Evolutionary conservation across 495 filamentous ascomycete species (phyloP), one percentile per base, ranked within the genome.

Genomic region (Talaromyces wortmannii): DNA sequence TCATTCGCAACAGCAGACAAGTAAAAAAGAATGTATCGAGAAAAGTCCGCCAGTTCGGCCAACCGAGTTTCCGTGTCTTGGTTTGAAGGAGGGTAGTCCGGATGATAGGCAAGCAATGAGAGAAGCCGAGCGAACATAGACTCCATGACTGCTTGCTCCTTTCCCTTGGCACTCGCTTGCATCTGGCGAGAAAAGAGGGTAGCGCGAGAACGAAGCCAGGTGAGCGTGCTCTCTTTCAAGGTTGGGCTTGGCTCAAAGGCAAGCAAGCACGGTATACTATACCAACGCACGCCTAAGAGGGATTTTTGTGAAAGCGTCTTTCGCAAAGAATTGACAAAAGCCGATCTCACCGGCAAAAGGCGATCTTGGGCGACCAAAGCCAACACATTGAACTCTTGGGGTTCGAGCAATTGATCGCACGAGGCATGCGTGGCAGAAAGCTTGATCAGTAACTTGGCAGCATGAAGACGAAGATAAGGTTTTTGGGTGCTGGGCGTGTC

Each of bases 41-140:
- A 82, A 62, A 92, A 88, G 63, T 96, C 90, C 16, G 82, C 72
- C 46, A 97, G 69, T 50, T 92, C 88, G 6, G 80, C 83, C 5
- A 83, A 66, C 42, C 83, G 78, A 0, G 77, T 75, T 23, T 79
- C 76, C 30, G 71, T 67, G n/a, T 76, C 75, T 18, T 73, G 16
- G 23, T 71, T 64, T 13, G 69, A 62, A 7, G 71, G 64, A 18
- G 75, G 75, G 66, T 92, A 99, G 67, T 99, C 95, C 1, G 92
- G 94, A 68, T 99, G 94, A 65, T 97, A 94, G 12, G 92, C 91
- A 15, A 97, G 82, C 23, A 97, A 74, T 42, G 89, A 94, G 43
- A 97, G 69, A 12, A 97, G 78, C 17, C 94, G 86, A 13, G 89
- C 80, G 66, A 99, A 89, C n/a, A 88, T 76, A 13, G 84, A 76